phyloP scores from a whole-genome alignment of 768 basidiomycete species.

The Gymnopilus junonius region DNA sequence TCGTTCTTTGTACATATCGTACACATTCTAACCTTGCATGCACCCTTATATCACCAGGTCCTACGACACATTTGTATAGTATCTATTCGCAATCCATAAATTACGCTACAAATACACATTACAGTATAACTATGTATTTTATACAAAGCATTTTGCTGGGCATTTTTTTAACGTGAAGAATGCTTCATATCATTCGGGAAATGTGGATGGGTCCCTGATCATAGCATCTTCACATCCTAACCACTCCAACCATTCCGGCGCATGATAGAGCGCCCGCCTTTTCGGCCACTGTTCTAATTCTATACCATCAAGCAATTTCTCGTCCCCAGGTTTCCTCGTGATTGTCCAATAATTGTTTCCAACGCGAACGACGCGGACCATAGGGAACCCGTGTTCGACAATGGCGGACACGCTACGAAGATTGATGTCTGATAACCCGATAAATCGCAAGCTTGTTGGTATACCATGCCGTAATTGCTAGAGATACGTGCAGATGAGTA shows the following conservation, averaged over 20 bases:
- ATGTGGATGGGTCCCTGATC: constrained; percentile 27
- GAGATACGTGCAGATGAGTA: neutral
- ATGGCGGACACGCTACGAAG: constrained; percentile 44
- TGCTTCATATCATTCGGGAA: constrained; percentile 11
- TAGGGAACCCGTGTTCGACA: constrained; percentile 65
- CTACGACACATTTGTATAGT: neutral
- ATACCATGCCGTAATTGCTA: constrained; percentile 68
- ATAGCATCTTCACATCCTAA: constrained; percentile 63
- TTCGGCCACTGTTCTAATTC: constrained; percentile 63
- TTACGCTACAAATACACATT: neutral
- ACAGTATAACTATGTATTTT: neutral
- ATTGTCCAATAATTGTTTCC: constrained; percentile 63
- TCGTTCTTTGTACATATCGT: too few species aligned
- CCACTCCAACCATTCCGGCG: constrained; percentile 68
- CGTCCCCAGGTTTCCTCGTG: constrained; percentile 22
- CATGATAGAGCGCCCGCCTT: constrained; percentile 53
- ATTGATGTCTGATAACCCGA: constrained; percentile 57
- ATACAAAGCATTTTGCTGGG: too few species aligned
- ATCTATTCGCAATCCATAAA: neutral
- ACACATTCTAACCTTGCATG: neutral
- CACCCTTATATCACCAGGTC: neutral
- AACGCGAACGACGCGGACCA: constrained; percentile 58
- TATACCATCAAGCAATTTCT: neutral
- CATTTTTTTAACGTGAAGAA: too few species aligned
- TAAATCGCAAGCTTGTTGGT: constrained; percentile 55